phyloP scores from a whole-genome alignment of 148 eudicot species.

The Fagopyrum esculentum region DNA sequence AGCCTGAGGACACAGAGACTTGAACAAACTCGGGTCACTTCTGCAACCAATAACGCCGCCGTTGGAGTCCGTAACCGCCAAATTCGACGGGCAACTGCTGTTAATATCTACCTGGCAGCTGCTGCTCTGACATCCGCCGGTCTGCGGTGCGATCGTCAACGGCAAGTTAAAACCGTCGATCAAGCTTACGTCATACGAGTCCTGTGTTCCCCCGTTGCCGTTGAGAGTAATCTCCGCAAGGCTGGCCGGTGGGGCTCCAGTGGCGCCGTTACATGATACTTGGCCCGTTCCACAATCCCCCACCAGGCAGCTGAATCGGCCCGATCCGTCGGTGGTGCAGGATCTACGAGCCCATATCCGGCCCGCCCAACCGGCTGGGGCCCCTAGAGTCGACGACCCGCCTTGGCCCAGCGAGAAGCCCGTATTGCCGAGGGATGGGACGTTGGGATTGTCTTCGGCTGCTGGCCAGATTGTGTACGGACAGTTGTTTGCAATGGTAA shows the following conservation, averaged over 20 bases:
- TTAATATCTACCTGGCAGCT: neutral
- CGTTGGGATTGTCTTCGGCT: constrained; percentile 20
- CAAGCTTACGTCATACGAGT: constrained; percentile 19
- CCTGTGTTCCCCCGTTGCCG: constrained; percentile 18
- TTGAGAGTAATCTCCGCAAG: constrained; percentile 7
- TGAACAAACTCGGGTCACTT: constrained; percentile 64
- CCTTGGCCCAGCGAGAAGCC: constrained; percentile 29
- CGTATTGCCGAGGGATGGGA: constrained; percentile 19
- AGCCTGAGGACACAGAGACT: constrained; percentile 77
- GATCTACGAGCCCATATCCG: constrained; percentile 17
- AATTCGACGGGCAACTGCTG: constrained; percentile 53
- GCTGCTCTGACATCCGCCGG: constrained; percentile 13
- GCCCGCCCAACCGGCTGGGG: constrained; percentile 40
- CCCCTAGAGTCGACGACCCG: constrained; percentile 16
- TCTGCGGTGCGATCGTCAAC: constrained; percentile 53
- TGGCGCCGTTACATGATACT: neutral
- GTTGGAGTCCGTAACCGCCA: constrained; percentile 12
- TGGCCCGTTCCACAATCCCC: constrained; percentile 11
- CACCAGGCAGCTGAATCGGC: neutral
- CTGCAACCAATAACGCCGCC: constrained; percentile 65
- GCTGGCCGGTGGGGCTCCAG: constrained; percentile 5
- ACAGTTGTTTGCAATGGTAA: constrained; percentile 38
- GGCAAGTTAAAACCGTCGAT: constrained; percentile 93
- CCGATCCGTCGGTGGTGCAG: neutral
- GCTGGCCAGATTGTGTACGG: constrained; percentile 50